Conservation (phyloP, 768 basidiomycete species). For the Lentinula lateritia region DNA sequence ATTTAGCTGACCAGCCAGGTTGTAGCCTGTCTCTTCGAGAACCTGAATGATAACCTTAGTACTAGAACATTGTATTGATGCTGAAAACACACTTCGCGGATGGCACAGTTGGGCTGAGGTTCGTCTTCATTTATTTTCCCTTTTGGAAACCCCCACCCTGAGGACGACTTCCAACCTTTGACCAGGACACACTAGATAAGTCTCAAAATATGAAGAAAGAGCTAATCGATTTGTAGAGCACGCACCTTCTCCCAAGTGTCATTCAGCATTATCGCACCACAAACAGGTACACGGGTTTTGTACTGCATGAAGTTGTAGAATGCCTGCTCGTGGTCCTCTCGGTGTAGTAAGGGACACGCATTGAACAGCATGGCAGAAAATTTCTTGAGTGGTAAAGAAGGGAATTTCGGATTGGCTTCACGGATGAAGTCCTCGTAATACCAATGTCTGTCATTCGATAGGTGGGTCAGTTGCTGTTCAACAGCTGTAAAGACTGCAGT, state of each 20-base stretch:
- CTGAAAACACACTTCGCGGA: conserved; percentile 69
- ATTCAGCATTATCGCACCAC: conserved; percentile 95
- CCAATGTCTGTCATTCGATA: conserved; percentile 71
- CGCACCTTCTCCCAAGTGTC: conserved; percentile 87
- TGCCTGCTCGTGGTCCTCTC: conserved; percentile 82
- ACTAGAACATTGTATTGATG: background rate
- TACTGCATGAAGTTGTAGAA: conserved; percentile 93
- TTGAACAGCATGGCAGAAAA: conserved; percentile 92
- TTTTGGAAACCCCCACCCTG: conserved; percentile 99
- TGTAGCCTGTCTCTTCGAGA: conserved; percentile 95
- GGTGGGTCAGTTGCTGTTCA: conserved; percentile 11
- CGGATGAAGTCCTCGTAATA: conserved; percentile 99
- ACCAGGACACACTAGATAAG: conserved; percentile 87
- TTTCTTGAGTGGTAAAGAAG: conserved; percentile 82
- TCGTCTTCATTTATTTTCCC: conserved; percentile 99
- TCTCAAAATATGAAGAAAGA: conserved; percentile 6
- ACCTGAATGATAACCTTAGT: conserved; percentile 48
- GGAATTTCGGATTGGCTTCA: conserved; percentile 82
- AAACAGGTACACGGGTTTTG: conserved; percentile 95
- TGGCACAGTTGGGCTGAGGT: conserved; percentile 75
- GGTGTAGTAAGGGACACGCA: conserved; percentile 75
- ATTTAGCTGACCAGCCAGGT: conserved; percentile 64
- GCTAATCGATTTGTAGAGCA: background rate
- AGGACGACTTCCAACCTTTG: conserved; percentile 95
- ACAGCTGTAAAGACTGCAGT: conserved; percentile 14